Conservation (phyloP, 345 rosid genomes). For the Pistacia vera region DNA sequence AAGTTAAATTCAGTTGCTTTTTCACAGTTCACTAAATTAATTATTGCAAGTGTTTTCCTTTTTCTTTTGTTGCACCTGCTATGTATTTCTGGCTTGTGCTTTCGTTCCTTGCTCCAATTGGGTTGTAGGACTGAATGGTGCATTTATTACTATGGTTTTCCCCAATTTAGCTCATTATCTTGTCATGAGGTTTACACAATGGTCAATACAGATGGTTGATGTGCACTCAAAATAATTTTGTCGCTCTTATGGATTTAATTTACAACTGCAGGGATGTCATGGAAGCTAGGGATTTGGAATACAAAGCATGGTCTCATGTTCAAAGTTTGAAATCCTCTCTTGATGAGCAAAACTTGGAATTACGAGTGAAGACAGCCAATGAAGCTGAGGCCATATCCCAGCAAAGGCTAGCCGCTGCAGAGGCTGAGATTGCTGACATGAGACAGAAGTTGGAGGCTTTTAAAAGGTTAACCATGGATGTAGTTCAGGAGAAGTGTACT, state of each 20-base stretch:
- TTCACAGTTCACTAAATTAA: too few relatives aligned
- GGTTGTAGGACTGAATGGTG: neutral
- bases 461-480: slow-evolving; percentile 62
- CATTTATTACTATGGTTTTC: neutral
- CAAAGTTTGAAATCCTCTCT: slow-evolving; percentile 75
- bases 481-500: neutral
- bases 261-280: slow-evolving; percentile 57
- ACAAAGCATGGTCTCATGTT: slow-evolving; percentile 81
- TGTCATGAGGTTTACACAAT: neutral
- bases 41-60: neutral
- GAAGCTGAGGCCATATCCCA: slow-evolving; percentile 98
- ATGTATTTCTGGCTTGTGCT: neutral
- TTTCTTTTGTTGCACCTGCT: neutral
- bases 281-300: slow-evolving; percentile 77
- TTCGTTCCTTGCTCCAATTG: neutral
- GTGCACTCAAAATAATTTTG: neutral
- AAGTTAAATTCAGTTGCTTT: neutral
- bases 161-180: neutral
- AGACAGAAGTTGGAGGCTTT: slow-evolving; percentile 81
- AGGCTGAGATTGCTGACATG: slow-evolving; percentile 96
- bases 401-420: slow-evolving; percentile 93
- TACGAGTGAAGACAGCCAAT: slow-evolving; percentile 89
- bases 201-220: slow-evolving; percentile 13
- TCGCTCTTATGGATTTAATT: slow-evolving; percentile 6
- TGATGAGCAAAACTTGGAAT: slow-evolving; percentile 87